phyloP scores from a whole-genome alignment of 179 eudicot species.

The Beta macrorhiza region DNA sequence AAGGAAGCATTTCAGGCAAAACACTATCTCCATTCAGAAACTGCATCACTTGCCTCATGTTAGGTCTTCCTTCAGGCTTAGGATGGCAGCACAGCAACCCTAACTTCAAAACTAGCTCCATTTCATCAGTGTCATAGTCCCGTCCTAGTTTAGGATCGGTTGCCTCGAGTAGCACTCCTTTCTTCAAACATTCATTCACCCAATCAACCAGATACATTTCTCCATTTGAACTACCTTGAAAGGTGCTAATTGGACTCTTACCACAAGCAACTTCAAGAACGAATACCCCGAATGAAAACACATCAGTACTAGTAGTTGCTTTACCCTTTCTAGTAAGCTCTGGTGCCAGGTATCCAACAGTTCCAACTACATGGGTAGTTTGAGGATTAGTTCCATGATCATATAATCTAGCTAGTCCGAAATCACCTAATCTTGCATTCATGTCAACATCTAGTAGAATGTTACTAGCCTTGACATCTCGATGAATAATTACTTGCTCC shows the following conservation, averaged over 20 bases:
- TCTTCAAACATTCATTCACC: conserved; percentile 26
- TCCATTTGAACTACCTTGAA: conserved; percentile 11
- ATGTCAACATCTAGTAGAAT: conserved; percentile 26
- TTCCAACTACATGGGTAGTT: conserved; percentile 32
- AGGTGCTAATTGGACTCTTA: conserved; percentile 24
- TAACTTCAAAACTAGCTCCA: conserved; percentile 25
- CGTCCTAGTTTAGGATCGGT: conserved; percentile 25
- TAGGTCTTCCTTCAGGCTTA: conserved; percentile 27
- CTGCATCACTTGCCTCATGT: conserved; percentile 32
- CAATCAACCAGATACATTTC: conserved; percentile 15
- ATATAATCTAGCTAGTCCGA: conserved; percentile 32
- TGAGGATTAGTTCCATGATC: conserved; percentile 34
- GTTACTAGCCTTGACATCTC: conserved; percentile 35
- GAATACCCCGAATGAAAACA: conserved; percentile 30
- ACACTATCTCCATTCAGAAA: conserved; percentile 15
- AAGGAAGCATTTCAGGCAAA: conserved; percentile 23
- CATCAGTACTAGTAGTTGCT: conserved; percentile 29
- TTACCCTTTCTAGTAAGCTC: conserved; percentile 29
- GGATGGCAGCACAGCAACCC: conserved; percentile 28
- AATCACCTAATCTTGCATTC: conserved; percentile 34
- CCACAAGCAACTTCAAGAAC: conserved; percentile 34
- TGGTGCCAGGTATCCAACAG: conserved; percentile 33
- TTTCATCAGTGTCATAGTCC: conserved; percentile 16
- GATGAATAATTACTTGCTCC: conserved; percentile 45
- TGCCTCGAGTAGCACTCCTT: conserved; percentile 11